Percentiles rank a stretch among this genome's conserved stretches.
Conservation (phyloP, 805 yeast species). For the Candida corydali region DNA sequence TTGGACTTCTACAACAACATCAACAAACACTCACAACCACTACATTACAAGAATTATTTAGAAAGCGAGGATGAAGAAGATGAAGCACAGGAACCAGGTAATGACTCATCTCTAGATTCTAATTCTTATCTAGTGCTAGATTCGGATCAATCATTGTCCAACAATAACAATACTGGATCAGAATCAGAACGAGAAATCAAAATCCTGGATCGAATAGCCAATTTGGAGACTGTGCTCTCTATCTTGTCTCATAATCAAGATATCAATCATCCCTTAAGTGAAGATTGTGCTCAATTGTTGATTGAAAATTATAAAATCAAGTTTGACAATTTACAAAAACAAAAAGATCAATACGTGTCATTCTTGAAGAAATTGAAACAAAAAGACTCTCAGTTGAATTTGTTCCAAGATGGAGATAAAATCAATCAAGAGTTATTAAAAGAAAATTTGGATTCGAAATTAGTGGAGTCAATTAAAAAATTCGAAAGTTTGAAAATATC, state of each 20-base stretch:
- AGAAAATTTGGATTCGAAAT: conserved; percentile 29
- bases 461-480: conserved; percentile 43
- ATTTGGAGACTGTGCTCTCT: conserved; percentile 64
- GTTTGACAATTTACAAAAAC: conserved; percentile 69
- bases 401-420: conserved; percentile 8
- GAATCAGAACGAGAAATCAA: conserved; percentile 17
- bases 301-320: conserved; percentile 61
- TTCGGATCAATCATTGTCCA: conserved; percentile 3
- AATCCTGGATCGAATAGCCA: conserved; percentile 47
- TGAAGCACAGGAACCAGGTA: conserved; percentile 15
- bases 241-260: conserved; percentile 65
- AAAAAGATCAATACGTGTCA: conserved; percentile 71
- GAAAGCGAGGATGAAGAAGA: conserved; percentile 22
- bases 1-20: conserved; percentile 33
- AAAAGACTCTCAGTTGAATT: conserved; percentile 13
- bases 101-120: conserved; percentile 4
- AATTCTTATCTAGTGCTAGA: conserved; percentile 11
- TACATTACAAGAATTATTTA: conserved; percentile 23
- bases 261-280: conserved; percentile 80
- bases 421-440: conserved; percentile 9
- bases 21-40: conserved; percentile 18
- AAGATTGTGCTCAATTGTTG: conserved; percentile 72
- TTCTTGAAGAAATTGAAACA: conserved; percentile 66
- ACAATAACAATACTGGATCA: background rate
- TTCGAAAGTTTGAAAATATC: conserved; percentile 37